Conservation (phyloP, 2,329 filamentous ascomycete species). For the Aspergillus bombycis region DNA sequence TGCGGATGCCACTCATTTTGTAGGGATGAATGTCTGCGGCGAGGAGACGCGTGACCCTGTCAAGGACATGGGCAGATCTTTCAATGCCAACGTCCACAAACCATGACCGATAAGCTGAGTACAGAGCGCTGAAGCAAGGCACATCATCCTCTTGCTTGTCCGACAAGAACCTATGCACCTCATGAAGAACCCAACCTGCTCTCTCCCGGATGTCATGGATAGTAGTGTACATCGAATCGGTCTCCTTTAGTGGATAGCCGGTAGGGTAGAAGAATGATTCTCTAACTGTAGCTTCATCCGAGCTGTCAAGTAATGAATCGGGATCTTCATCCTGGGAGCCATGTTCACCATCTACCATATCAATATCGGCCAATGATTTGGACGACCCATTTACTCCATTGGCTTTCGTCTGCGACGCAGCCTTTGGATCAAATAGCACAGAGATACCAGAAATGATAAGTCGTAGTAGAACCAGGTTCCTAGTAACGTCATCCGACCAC, state of each 20-base stretch:
- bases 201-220: constrained; percentile 81
- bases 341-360: constrained; percentile 50
- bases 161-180: constrained; percentile 81
- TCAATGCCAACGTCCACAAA: constrained; percentile 98
- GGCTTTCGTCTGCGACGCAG: constrained; percentile 60
- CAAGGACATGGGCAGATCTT: constrained; percentile 87
- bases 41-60: constrained; percentile 82
- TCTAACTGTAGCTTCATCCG: constrained; percentile 66
- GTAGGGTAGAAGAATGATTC: constrained; percentile 87
- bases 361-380: constrained; percentile 42
- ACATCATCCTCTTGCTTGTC: constrained; percentile 93
- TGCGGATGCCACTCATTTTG: constrained; percentile 89
- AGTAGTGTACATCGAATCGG: constrained; percentile 68
- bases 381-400: constrained; percentile 43
- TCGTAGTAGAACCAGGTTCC: constrained; percentile 83
- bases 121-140: constrained; percentile 88
- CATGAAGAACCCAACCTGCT: constrained; percentile 78
- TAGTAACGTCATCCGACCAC: constrained; percentile 95
- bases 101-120: constrained; percentile 91
- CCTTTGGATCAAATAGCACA: constrained; percentile 80
- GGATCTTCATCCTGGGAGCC: constrained; percentile 41
- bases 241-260: constrained; percentile 74
- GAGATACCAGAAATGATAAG: constrained; percentile 91
- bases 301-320: constrained; percentile 57
- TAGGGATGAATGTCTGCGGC: constrained; percentile 87